phyloP scores from a whole-genome alignment of 2,329 filamentous ascomycete species.

The Xylariaceae sp. region DNA sequence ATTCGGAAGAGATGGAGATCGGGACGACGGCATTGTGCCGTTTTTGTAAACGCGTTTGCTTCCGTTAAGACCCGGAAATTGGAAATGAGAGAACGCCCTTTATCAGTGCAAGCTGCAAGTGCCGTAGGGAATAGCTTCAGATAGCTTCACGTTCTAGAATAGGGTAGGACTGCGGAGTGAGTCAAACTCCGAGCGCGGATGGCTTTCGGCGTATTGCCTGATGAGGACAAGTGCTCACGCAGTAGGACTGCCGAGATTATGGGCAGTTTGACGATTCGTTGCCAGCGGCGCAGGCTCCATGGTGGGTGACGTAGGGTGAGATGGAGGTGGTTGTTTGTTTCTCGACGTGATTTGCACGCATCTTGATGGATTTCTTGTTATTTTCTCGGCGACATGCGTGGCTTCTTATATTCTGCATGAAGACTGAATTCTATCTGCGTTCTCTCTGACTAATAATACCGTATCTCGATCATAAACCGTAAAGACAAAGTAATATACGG shows the following conservation, averaged over 20 bases:
- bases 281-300: constrained; percentile 8
- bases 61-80: neutral
- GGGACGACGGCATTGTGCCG: neutral
- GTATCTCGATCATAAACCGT: no score
- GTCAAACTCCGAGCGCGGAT: constrained; percentile 24
- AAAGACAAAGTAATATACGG: no score
- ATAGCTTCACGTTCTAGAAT: no score
- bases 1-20: neutral
- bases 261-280: neutral
- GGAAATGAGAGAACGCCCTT: neutral
- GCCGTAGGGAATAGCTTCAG: no score
- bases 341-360: no score
- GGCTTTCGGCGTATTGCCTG: constrained; percentile 4
- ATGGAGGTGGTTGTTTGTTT: no score
- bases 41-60: neutral
- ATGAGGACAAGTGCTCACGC: constrained; percentile 8
- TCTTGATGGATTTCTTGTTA: no score
- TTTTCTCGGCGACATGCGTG: no score
- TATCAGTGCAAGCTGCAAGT: neutral
- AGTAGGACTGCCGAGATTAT: neutral
- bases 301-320: neutral
- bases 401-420: no score
- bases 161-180: no score
- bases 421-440: no score
- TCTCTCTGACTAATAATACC: no score